A percentile compares a stretch with the other conserved stretches of the same genome.
Evolutionary conservation across 768 basidiomycete species (phyloP).

Genomic region (Gymnopilus junonius): DNA sequence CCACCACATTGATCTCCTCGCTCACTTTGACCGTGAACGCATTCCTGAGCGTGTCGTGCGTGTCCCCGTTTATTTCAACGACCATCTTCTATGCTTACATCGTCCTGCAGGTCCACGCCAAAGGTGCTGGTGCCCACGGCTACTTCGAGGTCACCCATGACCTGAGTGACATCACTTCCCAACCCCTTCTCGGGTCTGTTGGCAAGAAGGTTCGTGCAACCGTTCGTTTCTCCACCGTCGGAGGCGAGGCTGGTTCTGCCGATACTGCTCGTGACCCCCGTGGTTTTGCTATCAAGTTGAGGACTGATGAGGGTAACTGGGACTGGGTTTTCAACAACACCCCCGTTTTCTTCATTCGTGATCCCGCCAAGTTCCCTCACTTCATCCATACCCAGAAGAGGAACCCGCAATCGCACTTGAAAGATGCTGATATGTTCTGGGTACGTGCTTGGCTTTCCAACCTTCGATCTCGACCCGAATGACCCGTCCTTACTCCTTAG

Average conservation of each 20-base stretch:
- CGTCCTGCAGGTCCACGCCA: slow-evolving; percentile 78
- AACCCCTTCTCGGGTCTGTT: slow-evolving; percentile 64
- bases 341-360: slow-evolving; percentile 88
- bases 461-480: neutral
- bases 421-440: slow-evolving; percentile 88
- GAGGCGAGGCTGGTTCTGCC: slow-evolving; percentile 85
- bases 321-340: slow-evolving; percentile 96
- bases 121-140: slow-evolving; percentile 92
- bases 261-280: slow-evolving; percentile 94
- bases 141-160: slow-evolving; percentile 90
- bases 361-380: slow-evolving; percentile 90
- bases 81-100: slow-evolving; percentile 27
- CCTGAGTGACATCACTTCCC: slow-evolving; percentile 80
- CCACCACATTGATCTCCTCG: slow-evolving; percentile 87
- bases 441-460: slow-evolving; percentile 37
- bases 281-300: slow-evolving; percentile 91
- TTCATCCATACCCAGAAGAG: slow-evolving; percentile 95
- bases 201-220: slow-evolving; percentile 76
- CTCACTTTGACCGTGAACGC: slow-evolving; percentile 93
- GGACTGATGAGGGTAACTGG: slow-evolving; percentile 89
- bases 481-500: slow-evolving; percentile 38
- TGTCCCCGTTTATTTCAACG: slow-evolving; percentile 10
- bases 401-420: slow-evolving; percentile 90
- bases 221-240: slow-evolving; percentile 92
- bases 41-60: slow-evolving; percentile 93